Conservation (phyloP, 805 yeast genomes). For the Helenozyma rhizophorensis region DNA sequence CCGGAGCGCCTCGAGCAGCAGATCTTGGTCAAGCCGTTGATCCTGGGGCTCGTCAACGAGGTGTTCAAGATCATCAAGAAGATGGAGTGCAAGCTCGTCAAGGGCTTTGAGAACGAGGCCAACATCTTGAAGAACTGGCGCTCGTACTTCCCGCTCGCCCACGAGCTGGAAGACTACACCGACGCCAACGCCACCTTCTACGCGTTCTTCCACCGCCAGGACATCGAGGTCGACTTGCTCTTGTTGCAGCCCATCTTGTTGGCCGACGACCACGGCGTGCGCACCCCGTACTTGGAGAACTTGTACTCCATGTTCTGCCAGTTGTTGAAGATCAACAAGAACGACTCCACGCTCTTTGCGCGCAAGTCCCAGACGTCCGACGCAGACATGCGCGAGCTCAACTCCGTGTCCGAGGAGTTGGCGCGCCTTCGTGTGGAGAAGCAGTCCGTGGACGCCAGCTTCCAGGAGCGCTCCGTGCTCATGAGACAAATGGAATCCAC, state of each 20-base stretch:
- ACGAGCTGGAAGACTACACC: slow-evolving; percentile 15
- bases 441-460: slow-evolving; percentile 13
- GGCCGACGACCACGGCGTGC: slow-evolving; percentile 83
- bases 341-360: slow-evolving; percentile 26
- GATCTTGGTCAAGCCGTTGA: slow-evolving; percentile 79
- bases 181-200: slow-evolving; percentile 54
- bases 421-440: slow-evolving; percentile 14
- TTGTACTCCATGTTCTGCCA: slow-evolving; percentile 76
- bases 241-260: slow-evolving; percentile 81
- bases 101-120: slow-evolving; percentile 65
- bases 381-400: slow-evolving; percentile 17
- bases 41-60: slow-evolving; percentile 76
- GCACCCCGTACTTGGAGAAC: slow-evolving; percentile 88
- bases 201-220: slow-evolving; percentile 50
- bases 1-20: slow-evolving; percentile 58
- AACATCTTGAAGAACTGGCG: slow-evolving; percentile 53
- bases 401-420: slow-evolving; percentile 18
- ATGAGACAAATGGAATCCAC: slow-evolving; percentile 22
- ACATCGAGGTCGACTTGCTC: slow-evolving; percentile 67
- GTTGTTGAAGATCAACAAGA: slow-evolving; percentile 43
- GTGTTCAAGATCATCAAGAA: slow-evolving; percentile 66
- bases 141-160: slow-evolving; percentile 35
- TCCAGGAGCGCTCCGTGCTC: slow-evolving; percentile 18
- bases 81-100: slow-evolving; percentile 71
- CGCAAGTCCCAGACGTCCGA: slow-evolving; percentile 21